Evolutionary conservation across 805 yeast genomes (phyloP).

Genomic region (Ogataea trehalophila): DNA sequence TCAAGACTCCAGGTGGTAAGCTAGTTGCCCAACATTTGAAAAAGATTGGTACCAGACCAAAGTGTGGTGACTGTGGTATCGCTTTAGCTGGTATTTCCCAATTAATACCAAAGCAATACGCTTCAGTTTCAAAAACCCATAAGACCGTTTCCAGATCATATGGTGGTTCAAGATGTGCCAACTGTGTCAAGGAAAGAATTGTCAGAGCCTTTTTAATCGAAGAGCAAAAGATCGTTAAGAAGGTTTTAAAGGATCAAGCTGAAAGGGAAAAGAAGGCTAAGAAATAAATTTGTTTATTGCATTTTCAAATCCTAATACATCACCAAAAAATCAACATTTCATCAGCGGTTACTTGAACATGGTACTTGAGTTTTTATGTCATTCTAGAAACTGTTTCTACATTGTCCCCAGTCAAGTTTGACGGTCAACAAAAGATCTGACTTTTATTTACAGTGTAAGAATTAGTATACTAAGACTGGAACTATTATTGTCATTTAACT

Average conservation of each 20-base stretch:
- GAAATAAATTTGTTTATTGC: constrained; percentile 18
- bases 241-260: constrained; percentile 95
- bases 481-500: neutral
- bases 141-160: constrained; percentile 99
- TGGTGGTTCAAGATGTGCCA: constrained; percentile 99
- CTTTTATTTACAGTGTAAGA: too few species aligned
- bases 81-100: constrained; percentile 70
- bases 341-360: too few species aligned
- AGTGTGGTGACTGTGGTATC: constrained; percentile 83
- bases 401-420: too few species aligned
- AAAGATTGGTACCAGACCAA: constrained; percentile 83
- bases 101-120: constrained; percentile 98
- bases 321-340: neutral
- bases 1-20: constrained; percentile 99
- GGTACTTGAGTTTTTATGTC: too few species aligned
- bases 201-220: constrained; percentile 99
- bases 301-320: neutral
- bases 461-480: too few species aligned
- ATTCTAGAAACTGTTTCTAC: too few species aligned
- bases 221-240: constrained; percentile 99
- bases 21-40: constrained; percentile 96
- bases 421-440: too few species aligned
- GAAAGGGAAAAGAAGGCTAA: constrained; percentile 71
- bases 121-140: constrained; percentile 89
- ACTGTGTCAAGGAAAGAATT: constrained; percentile 98